These are phyloP conservation scores for Arabidopsis suecica DNA, from an alignment of 345 rosid genomes.

Conservation along the genomic window DNA sequence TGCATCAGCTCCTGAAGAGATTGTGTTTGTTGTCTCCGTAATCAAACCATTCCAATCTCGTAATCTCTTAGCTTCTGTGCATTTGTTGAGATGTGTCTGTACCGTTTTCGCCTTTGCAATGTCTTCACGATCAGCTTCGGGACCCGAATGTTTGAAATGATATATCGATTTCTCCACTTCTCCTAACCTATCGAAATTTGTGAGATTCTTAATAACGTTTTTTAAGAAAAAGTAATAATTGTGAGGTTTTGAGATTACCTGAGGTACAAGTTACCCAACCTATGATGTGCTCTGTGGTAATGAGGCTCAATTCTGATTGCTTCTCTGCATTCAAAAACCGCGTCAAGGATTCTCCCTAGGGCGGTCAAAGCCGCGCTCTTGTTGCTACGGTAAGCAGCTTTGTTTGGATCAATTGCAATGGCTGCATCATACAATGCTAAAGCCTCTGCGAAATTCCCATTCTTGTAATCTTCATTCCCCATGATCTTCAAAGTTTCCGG, in stretches of 20 bases:
- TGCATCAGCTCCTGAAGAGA: constrained; percentile 80
- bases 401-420: constrained; percentile 81
- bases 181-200: constrained; percentile 60
- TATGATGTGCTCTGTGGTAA: constrained; percentile 93
- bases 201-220: neutral
- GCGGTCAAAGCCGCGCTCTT: constrained; percentile 93
- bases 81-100: constrained; percentile 61
- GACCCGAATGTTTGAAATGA: constrained; percentile 87
- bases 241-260: constrained; percentile 52
- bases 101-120: constrained; percentile 67
- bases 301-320: constrained; percentile 85
- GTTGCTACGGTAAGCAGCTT: constrained; percentile 91
- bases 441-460: constrained; percentile 84
- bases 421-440: constrained; percentile 95
- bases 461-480: constrained; percentile 99
- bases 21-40: constrained; percentile 60
- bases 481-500: constrained; percentile 89
- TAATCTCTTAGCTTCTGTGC: constrained; percentile 68
- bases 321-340: constrained; percentile 89
- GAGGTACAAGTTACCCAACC: constrained; percentile 79
- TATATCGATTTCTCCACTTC: constrained; percentile 85
- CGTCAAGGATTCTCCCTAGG: constrained; percentile 81
- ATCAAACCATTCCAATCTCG: constrained; percentile 77
- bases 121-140: constrained; percentile 79
- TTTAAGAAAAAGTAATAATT: neutral